These are phyloP conservation scores for Pyrenula aspistea DNA, from an alignment of 495 filamentous ascomycete species.

Conservation along the genomic window DNA sequence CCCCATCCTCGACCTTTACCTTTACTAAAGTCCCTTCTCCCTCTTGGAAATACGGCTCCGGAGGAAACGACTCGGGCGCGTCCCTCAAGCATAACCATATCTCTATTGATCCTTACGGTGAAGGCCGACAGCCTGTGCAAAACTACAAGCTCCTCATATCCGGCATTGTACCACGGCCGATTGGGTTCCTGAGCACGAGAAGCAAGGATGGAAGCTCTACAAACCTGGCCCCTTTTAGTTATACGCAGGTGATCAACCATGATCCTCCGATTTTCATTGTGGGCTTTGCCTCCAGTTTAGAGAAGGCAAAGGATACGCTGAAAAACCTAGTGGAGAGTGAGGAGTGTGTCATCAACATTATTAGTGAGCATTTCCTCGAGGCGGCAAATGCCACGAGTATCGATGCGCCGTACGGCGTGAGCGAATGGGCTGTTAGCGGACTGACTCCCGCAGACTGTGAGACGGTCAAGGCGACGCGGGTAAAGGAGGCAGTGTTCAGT, in stretches of 20 bases:
- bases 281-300: slow-evolving; percentile 49
- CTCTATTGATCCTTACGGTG: slow-evolving; percentile 69
- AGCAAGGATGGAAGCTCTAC: slow-evolving; percentile 44
- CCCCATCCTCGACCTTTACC: slow-evolving; percentile 31
- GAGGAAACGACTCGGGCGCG: slow-evolving; percentile 52
- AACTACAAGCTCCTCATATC: slow-evolving; percentile 95
- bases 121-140: slow-evolving; percentile 49
- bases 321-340: slow-evolving; percentile 55
- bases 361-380: slow-evolving; percentile 74
- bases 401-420: slow-evolving; percentile 66
- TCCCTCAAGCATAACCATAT: slow-evolving; percentile 50
- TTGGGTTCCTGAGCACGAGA: slow-evolving; percentile 50
- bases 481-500: slow-evolving; percentile 69
- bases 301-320: slow-evolving; percentile 62
- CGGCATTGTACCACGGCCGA: slow-evolving; percentile 72
- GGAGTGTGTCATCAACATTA: slow-evolving; percentile 78
- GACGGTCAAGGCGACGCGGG: slow-evolving; percentile 58
- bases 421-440: slow-evolving; percentile 73
- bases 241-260: slow-evolving; percentile 71
- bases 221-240: slow-evolving; percentile 83
- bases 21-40: slow-evolving; percentile 64
- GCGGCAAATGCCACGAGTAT: slow-evolving; percentile 72
- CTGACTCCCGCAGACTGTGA: slow-evolving; percentile 54
- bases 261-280: slow-evolving; percentile 86
- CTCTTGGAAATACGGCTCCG: slow-evolving; percentile 65